Percentiles rank a stretch among this genome's conserved stretches.
phyloP scores from a whole-genome alignment of 78 protist genomes.

The Dictyostelium brefeldianum region DNA sequence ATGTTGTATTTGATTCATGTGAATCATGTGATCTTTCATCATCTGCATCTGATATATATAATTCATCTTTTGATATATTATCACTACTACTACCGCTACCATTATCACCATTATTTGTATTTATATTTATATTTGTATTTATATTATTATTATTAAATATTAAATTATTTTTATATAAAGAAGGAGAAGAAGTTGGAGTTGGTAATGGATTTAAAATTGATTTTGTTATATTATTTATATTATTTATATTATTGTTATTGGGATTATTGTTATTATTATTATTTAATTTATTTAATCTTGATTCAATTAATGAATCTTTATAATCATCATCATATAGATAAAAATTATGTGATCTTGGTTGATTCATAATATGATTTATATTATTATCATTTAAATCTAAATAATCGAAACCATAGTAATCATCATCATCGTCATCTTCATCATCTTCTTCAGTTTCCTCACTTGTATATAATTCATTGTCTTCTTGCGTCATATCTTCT shows the following conservation, averaged over 20 bases:
- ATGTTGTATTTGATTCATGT: not conserved
- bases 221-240: not conserved
- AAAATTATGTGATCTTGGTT: not conserved
- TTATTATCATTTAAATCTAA: not conserved
- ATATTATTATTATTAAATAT: not conserved
- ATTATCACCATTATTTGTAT: not conserved
- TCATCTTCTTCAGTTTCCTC: slow-evolving; percentile 12
- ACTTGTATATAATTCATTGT: slow-evolving; percentile 19
- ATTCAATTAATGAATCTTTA: not conserved
- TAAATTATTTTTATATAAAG: not conserved
- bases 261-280: not conserved
- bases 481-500: slow-evolving; percentile 51
- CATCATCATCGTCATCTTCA: slow-evolving; percentile 32
- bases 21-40: slow-evolving; percentile 21
- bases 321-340: slow-evolving; percentile 14
- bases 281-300: not conserved
- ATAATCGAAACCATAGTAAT: slow-evolving; percentile 6
- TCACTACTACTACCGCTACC: not conserved
- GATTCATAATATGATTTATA: slow-evolving; percentile 5
- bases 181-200: too few species aligned
- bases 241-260: not conserved
- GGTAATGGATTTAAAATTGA: not conserved
- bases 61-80: not conserved
- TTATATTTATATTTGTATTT: not conserved
- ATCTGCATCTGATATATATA: slow-evolving; percentile 22